Percentiles rank a stretch among this genome's conserved stretches.
Evolutionary conservation across 2,329 filamentous ascomycete genomes (phyloP).

Genomic region (Xylariaceae sp.): DNA sequence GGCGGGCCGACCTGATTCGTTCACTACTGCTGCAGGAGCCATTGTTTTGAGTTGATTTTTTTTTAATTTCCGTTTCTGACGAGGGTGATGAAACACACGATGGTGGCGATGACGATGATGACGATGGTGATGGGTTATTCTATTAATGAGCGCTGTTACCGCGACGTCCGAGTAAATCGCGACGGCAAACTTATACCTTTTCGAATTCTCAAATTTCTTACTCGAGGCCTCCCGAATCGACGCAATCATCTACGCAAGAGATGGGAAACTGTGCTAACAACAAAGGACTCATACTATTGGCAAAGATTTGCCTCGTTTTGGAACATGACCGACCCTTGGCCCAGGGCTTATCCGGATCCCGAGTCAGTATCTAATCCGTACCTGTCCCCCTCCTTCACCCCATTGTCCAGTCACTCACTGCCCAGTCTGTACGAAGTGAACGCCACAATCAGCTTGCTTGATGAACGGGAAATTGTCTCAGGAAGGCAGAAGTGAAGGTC

Average conservation of each 20-base stretch:
- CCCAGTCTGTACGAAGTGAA: too few species aligned
- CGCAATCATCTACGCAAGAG: too few species aligned
- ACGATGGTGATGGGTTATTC: background rate
- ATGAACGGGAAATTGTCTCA: too few species aligned
- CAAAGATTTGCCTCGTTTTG: background rate
- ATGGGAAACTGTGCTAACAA: background rate
- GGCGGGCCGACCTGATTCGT: conserved; percentile 9
- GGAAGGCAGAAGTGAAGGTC: too few species aligned
- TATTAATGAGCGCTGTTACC: background rate
- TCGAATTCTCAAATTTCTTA: background rate
- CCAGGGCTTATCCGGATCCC: too few species aligned
- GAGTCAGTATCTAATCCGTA: too few species aligned
- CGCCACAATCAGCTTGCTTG: too few species aligned
- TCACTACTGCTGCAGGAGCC: conserved; percentile 18
- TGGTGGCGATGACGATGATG: conserved; percentile 1
- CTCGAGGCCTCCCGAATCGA: background rate
- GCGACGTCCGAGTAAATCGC: too few species aligned
- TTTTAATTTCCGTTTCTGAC: background rate
- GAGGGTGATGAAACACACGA: background rate
- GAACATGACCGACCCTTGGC: background rate
- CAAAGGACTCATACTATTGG: background rate
- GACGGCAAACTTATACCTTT: background rate
- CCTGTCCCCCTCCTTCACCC: too few species aligned
- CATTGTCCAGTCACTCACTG: too few species aligned
- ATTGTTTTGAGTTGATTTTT: conserved; percentile 10